Conservation (phyloP, 495 filamentous ascomycete species). For the Xylaria telfairii region DNA sequence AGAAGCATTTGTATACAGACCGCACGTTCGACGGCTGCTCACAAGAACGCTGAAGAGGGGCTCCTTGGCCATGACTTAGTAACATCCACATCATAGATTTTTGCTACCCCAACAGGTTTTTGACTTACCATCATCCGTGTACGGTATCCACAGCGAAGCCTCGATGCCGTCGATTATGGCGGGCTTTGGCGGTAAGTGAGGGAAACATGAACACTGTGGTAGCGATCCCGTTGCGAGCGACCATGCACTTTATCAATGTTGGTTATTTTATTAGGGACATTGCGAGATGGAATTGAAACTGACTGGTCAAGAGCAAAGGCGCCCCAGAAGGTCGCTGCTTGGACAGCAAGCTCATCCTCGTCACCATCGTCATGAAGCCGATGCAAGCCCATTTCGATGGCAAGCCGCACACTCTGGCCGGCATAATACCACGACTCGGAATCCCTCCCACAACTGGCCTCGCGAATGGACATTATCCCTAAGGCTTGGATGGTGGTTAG, state of each 20-base stretch:
- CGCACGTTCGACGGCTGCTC: slow-evolving; percentile 61
- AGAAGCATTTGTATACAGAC: slow-evolving; percentile 66
- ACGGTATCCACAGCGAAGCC: slow-evolving; percentile 61
- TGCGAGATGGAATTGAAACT: slow-evolving; percentile 28
- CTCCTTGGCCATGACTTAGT: slow-evolving; percentile 40
- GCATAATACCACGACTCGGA: slow-evolving; percentile 72
- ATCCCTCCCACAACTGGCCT: slow-evolving; percentile 67
- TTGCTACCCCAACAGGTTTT: background rate
- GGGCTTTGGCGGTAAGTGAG: slow-evolving; percentile 62
- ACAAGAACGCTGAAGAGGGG: slow-evolving; percentile 54
- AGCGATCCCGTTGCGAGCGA: slow-evolving; percentile 67
- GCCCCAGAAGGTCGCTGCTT: slow-evolving; percentile 75
- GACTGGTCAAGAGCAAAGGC: slow-evolving; percentile 75
- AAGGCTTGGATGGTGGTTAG: slow-evolving; percentile 82
- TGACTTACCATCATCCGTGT: slow-evolving; percentile 61
- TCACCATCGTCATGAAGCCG: slow-evolving; percentile 49
- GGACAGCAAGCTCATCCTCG: slow-evolving; percentile 64
- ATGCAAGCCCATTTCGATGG: slow-evolving; percentile 71
- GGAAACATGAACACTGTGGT: slow-evolving; percentile 65
- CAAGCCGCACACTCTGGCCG: slow-evolving; percentile 68
- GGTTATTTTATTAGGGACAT: slow-evolving; percentile 29
- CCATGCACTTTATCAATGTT: slow-evolving; percentile 59
- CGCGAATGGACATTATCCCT: slow-evolving; percentile 73
- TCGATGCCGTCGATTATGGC: slow-evolving; percentile 61
- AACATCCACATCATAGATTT: background rate